Evolutionary conservation across 108 stramenopile genomes (phyloP).

Genomic region (Stephanodiscus triporus): DNA sequence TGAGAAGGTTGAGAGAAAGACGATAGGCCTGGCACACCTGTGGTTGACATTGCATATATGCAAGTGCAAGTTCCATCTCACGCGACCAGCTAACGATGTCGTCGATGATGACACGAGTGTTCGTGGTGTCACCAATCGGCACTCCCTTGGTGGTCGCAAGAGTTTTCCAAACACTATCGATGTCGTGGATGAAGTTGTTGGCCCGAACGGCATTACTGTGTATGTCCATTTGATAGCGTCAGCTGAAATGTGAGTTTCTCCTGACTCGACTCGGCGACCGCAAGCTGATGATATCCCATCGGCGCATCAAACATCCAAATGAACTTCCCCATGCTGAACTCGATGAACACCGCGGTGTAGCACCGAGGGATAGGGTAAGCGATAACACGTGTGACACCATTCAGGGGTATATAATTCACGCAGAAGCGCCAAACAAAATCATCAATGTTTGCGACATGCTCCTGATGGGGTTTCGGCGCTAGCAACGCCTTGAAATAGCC

Average conservation of each 20-base stretch:
- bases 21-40: background rate
- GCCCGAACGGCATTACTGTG: slow-evolving; percentile 2
- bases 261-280: background rate
- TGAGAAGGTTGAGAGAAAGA: background rate
- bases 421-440: slow-evolving; percentile 12
- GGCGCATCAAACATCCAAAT: background rate
- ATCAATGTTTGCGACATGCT: background rate
- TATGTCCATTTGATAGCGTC: slow-evolving; percentile 5
- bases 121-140: background rate
- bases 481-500: background rate
- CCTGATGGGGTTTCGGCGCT: background rate
- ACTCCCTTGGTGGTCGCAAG: too few species aligned
- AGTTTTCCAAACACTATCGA: background rate
- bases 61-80: background rate
- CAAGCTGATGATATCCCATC: background rate
- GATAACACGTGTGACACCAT: background rate
- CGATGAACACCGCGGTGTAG: background rate
- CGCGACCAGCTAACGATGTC: background rate
- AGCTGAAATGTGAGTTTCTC: background rate
- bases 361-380: background rate
- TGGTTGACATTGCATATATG: slow-evolving; percentile 10
- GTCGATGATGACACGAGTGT: background rate
- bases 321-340: background rate
- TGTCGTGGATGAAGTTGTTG: slow-evolving; percentile 1
- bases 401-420: background rate